A percentile compares a stretch with the other conserved stretches of the same genome.
These are phyloP conservation scores for Plasmodium relictum DNA, from an alignment of 169 alveolate species.

Conservation along the genomic window DNA sequence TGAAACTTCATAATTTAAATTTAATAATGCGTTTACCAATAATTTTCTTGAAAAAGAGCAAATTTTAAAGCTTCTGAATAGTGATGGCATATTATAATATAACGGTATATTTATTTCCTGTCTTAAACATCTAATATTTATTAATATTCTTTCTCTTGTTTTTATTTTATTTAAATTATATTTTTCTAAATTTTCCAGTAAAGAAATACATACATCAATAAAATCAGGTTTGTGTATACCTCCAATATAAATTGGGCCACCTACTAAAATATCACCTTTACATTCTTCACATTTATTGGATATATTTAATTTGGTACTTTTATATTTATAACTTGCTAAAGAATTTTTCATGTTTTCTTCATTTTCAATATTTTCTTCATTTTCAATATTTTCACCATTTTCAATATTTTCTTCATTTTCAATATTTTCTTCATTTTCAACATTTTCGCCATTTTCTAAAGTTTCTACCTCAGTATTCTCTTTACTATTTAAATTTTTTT, in stretches of 20 bases:
- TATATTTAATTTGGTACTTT: slow-evolving; percentile 49
- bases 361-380: slow-evolving; percentile 6
- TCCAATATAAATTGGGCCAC: slow-evolving; percentile 90
- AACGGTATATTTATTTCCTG: slow-evolving; percentile 70
- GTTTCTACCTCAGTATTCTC: neutral
- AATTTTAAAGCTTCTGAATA: slow-evolving; percentile 68
- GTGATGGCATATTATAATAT: slow-evolving; percentile 63
- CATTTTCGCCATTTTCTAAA: neutral
- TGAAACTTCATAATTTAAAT: slow-evolving; percentile 90
- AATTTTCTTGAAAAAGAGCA: slow-evolving; percentile 63
- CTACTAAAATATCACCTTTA: slow-evolving; percentile 86
- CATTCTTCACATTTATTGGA: slow-evolving; percentile 85
- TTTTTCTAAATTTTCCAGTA: slow-evolving; percentile 41
- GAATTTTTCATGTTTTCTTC: neutral
- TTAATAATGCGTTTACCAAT: slow-evolving; percentile 74
- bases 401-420: slow-evolving; percentile 20
- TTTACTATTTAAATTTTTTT: neutral
- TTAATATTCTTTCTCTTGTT: slow-evolving; percentile 68
- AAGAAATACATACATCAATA: slow-evolving; percentile 75
- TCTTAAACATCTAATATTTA: slow-evolving; percentile 60
- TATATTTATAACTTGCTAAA: slow-evolving; percentile 22
- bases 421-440: neutral
- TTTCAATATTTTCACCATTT: neutral
- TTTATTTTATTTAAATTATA: slow-evolving; percentile 49
- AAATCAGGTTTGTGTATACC: slow-evolving; percentile 84